Percentiles rank a stretch among this genome's conserved stretches.
These are phyloP conservation scores for Dryadomyces sulphureus DNA, from an alignment of 2,329 filamentous ascomycete species.

Conservation along the genomic window DNA sequence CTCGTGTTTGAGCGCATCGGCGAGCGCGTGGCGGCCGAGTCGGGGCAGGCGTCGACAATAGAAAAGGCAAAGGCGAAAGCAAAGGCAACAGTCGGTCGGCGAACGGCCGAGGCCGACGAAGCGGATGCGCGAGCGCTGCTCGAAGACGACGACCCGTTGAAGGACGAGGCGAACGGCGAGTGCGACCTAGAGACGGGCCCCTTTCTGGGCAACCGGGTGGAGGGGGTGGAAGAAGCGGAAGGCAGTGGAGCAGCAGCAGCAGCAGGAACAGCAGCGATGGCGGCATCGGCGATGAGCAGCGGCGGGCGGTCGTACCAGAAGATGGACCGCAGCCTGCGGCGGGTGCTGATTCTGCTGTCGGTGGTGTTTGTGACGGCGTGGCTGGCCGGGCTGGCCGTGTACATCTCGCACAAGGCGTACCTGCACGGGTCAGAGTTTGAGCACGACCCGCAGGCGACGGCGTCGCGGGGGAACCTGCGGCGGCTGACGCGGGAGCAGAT, in stretches of 20 bases:
- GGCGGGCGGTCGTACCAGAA: conserved; percentile 22
- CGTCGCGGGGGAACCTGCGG: conserved; percentile 48
- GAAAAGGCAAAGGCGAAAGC: no score
- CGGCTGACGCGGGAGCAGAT: conserved; percentile 61
- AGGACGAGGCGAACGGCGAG: conserved; percentile 20
- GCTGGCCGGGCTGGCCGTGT: conserved; percentile 52
- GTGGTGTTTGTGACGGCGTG: conserved; percentile 51
- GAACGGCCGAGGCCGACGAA: no score
- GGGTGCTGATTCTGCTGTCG: conserved; percentile 44
- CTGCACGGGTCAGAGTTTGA: conserved; percentile 45
- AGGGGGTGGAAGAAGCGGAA: conserved; percentile 3
- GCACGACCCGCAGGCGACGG: conserved; percentile 54
- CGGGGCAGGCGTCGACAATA: not conserved
- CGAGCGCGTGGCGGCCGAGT: conserved; percentile 27
- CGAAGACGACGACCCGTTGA: conserved; percentile 31
- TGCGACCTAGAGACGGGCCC: conserved; percentile 37
- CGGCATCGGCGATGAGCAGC: not conserved
- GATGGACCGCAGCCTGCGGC: conserved; percentile 52
- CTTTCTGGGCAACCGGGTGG: conserved; percentile 27
- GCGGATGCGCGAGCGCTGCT: conserved; percentile 14
- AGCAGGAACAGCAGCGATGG: not conserved
- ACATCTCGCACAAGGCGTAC: conserved; percentile 51
- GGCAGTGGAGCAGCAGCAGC: not conserved
- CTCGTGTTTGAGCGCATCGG: conserved; percentile 66
- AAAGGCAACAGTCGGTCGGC: no score